Conservation (phyloP, 441 rosid species). For the Croton setiger region DNA sequence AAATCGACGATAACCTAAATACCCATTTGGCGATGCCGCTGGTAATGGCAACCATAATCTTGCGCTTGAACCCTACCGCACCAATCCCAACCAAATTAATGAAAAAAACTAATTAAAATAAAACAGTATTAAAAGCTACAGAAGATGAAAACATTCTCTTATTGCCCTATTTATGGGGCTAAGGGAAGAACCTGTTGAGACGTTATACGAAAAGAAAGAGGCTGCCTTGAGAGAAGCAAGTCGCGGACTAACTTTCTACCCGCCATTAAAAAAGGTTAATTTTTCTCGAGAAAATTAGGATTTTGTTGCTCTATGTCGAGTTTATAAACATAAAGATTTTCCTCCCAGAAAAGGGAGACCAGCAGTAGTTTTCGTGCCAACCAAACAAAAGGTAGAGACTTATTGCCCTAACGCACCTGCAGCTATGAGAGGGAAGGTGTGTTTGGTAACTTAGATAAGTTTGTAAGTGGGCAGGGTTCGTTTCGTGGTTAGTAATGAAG, state of each 20-base stretch:
- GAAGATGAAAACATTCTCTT: not conserved
- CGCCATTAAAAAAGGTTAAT: conserved; percentile 44
- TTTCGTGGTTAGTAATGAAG: not conserved
- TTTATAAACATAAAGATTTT: not conserved
- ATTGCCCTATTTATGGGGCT: not conserved
- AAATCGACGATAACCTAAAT: conserved; percentile 39
- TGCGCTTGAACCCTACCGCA: conserved; percentile 35
- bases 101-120: not conserved
- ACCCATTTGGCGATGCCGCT: conserved; percentile 28
- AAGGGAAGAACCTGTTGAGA: conserved; percentile 42
- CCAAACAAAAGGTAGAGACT: conserved; percentile 7
- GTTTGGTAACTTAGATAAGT: conserved; percentile 22
- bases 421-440: not conserved
- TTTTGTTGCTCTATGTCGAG: not conserved
- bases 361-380: conserved; percentile 20
- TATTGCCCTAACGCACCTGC: conserved; percentile 11
- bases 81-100: conserved; percentile 1
- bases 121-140: not conserved
- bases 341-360: conserved; percentile 5
- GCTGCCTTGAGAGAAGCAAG: conserved; percentile 46
- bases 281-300: conserved; percentile 1
- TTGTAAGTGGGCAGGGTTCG: not conserved
- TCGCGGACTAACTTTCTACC: conserved; percentile 76
- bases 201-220: conserved; percentile 33
- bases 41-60: conserved; percentile 30